Evolutionary conservation across 768 basidiomycete species (phyloP), one percentile per base, ranked within the genome.

Genomic region (Collybia nuda): DNA sequence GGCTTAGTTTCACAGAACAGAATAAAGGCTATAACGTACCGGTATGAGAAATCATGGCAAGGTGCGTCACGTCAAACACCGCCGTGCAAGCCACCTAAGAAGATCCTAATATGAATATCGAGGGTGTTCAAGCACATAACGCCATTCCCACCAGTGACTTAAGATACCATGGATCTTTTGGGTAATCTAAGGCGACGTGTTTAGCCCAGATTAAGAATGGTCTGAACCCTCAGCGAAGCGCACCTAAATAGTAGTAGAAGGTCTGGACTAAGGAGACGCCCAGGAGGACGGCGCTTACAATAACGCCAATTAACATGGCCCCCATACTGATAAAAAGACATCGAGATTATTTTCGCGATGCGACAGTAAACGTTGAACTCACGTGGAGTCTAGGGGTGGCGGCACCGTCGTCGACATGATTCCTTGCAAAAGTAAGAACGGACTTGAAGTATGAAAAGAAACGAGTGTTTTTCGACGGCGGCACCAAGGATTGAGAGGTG

Each of bases 221-320:
- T 26, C 7, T 21, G 1, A 17, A 2, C 2, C 6, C 29, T 32
- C 32, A 32, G 2, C 32, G 32, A 32, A 3, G 7, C 32, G 8
- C n/a, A 35, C 44, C 17, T 21, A 35, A 1, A 21, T 21, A 59
- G 29, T 62, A 62, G 36, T 56, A 59, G 23, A 57, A 62, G 0
- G 58, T 57, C 23, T 62, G 60, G 2, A 62, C 50, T 4, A 57
- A 54, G 8, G 60, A 56, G 12, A 62, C 52, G 2, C 60, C 60
- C 37, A 57, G 39, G 9, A 62, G 40, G 6, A 62, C 50, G 18
- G 58, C 55, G 52, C 60, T 59, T 11, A 59, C 45, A 28, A 59
- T 40, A 47, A 54, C 48, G 35, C 60, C 57, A 29, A 57, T 46
- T 32, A 57, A 48, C 56, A 56, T 57, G 0, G 54, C 49, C 21